Evolutionary conservation across 345 rosid genomes (phyloP), one percentile per base, ranked within the genome.

Genomic region (Hibiscus syriacus): DNA sequence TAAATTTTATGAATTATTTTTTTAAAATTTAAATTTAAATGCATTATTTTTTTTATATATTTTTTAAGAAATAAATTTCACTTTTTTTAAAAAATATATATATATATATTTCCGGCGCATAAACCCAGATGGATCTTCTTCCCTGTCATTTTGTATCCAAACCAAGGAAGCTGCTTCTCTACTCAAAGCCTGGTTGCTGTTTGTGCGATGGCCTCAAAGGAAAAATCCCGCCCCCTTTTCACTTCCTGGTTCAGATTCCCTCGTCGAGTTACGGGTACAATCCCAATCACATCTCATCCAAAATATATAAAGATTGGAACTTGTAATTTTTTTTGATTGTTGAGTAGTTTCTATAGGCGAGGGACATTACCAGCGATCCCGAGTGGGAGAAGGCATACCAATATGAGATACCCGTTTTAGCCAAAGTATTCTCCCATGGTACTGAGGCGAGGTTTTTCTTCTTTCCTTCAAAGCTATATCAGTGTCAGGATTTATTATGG

Each of bases 191-290:
- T 8, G 97, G 90, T 2, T 90, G 97, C 77, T 90, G 95, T 79
- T 84, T 90, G 80, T 93, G 98, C 72, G 97, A 90, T 75, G 96
- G 96, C 46, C 94, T 93, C 75, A 93, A 93, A 75, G 98, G 90
- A 79, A 90, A 87, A 80, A 96, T 87, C 25, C 73, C 8, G 86
- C 92, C 29, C 91, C 92, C 5, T 93, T 93, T 82, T 79, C 81
- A 68, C 75, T 93, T 43, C 72, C 92, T 6, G 80, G 85, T 27
- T 79, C 90, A 0, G 75, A 83, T 53, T 84, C 96, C 11, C 90
- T 89, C 82, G 86, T 93, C 68, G 79, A 58, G 67, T 86, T 93
- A 64, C 86, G 84, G 93, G 97, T 79, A 72, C 41, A 54, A 6
- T 30, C 16, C 55, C 46, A 2, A 8, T 53, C 14, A 19, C 11